A percentile compares a stretch with the other conserved stretches of the same genome.
phyloP scores from a whole-genome alignment of 2,329 filamentous ascomycete species.

The Fusarium austroafricanum region DNA sequence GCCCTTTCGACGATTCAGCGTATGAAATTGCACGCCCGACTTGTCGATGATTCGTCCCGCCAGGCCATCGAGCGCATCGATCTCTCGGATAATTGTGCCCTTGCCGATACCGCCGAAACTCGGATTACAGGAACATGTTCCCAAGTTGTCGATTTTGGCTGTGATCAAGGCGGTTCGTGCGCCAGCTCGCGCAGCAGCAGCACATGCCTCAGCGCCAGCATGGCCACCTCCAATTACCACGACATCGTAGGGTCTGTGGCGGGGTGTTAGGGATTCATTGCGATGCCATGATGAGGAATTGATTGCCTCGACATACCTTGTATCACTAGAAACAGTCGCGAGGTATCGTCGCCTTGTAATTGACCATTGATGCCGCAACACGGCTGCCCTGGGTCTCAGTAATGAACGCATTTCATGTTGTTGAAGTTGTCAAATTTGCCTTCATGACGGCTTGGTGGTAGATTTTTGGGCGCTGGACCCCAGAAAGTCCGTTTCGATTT shows the following conservation, averaged over 20 bases:
- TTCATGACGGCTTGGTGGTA: slow-evolving; percentile 13
- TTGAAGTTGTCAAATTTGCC: slow-evolving; percentile 32
- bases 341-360: slow-evolving; percentile 40
- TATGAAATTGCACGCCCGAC: slow-evolving; percentile 91
- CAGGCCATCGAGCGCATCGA: slow-evolving; percentile 93
- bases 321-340: slow-evolving; percentile 48
- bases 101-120: slow-evolving; percentile 99
- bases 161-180: slow-evolving; percentile 92
- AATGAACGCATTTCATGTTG: slow-evolving; percentile 48
- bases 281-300: neutral
- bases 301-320: slow-evolving; percentile 41
- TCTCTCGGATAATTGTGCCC: slow-evolving; percentile 93
- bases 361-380: slow-evolving; percentile 34
- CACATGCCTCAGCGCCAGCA: slow-evolving; percentile 92
- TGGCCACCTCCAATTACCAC: slow-evolving; percentile 96
- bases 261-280: slow-evolving; percentile 19
- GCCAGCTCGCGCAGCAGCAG: slow-evolving; percentile 88
- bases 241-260: slow-evolving; percentile 80
- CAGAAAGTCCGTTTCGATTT: slow-evolving; percentile 6
- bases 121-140: slow-evolving; percentile 96
- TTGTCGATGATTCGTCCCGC: slow-evolving; percentile 92
- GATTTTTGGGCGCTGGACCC: slow-evolving; percentile 13
- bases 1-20: slow-evolving; percentile 89
- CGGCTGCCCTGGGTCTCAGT: slow-evolving; percentile 40
- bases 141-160: slow-evolving; percentile 87